Percentiles rank a stretch among this genome's conserved stretches.
phyloP scores from a whole-genome alignment of 257 asterid species.

The Thymus mandschuricus region DNA sequence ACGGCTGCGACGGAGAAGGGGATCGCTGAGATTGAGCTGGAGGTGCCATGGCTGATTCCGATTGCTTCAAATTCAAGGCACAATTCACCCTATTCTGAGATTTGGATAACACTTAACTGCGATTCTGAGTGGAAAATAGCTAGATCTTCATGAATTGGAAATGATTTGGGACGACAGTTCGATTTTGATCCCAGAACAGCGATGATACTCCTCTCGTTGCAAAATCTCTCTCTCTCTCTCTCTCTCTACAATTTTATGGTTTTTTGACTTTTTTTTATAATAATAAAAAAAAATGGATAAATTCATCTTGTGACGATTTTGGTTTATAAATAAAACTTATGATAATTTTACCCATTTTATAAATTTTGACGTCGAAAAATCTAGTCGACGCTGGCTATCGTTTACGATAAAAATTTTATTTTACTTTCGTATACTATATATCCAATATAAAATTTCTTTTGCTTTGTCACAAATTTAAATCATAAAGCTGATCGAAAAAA shows the following conservation, averaged over 20 bases:
- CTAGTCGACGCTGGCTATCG: too few relatives aligned
- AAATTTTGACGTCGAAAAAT: too few relatives aligned
- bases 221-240: constrained; percentile 1
- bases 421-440: too few relatives aligned
- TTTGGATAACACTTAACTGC: neutral
- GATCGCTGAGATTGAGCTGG: constrained; percentile 86
- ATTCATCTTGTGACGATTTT: too few relatives aligned
- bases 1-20: constrained; percentile 98
- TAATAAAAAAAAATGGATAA: neutral
- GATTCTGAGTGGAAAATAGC: neutral
- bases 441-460: too few relatives aligned
- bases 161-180: constrained; percentile 5
- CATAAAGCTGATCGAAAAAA: too few relatives aligned
- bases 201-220: constrained; percentile 23
- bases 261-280: neutral
- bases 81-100: constrained; percentile 20
- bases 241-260: too few relatives aligned
- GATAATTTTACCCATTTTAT: too few relatives aligned
- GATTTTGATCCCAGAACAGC: constrained; percentile 25
- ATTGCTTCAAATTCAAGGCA: constrained; percentile 34
- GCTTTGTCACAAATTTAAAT: too few relatives aligned
- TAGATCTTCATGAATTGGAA: constrained; percentile 31
- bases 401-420: too few relatives aligned
- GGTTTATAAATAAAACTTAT: too few relatives aligned
- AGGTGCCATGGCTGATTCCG: constrained; percentile 66